phyloP scores from a whole-genome alignment of 2,329 filamentous ascomycete species.

The Chaetomiaceae sp. region DNA sequence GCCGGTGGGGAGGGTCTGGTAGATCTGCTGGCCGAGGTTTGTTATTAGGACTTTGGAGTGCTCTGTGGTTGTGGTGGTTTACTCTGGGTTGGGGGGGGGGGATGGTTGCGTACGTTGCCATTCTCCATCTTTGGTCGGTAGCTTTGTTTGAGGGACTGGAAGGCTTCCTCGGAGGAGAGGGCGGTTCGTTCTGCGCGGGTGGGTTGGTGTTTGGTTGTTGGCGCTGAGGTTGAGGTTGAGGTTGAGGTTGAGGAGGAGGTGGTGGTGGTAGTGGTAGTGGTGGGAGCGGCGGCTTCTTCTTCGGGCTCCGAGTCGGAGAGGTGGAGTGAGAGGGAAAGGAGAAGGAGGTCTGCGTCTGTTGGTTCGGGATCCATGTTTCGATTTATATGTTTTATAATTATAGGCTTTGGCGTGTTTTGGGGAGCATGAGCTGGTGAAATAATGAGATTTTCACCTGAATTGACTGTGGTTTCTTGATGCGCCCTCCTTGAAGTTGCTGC shows the following conservation, averaged over 20 bases:
- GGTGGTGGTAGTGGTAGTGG: conserved; percentile 6
- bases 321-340: conserved; percentile 39
- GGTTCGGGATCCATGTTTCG: conserved; percentile 29
- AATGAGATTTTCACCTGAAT: no score
- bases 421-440: no score
- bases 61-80: not conserved
- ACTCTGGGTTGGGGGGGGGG: not conserved
- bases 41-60: not conserved
- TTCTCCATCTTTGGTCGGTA: conserved; percentile 51
- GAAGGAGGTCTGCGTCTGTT: conserved; percentile 37
- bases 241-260: not conserved
- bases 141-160: conserved; percentile 41
- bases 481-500: no score
- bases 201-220: conserved; percentile 8
- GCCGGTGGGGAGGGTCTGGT: conserved; percentile 37
- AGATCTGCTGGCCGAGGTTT: not conserved
- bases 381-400: not conserved
- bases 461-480: no score
- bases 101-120: conserved; percentile 42
- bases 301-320: conserved; percentile 35
- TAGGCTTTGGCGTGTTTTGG: no score
- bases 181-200: conserved; percentile 27
- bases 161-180: conserved; percentile 50
- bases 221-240: not conserved
- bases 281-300: conserved; percentile 20